Evolutionary conservation across 2,329 filamentous ascomycete genomes (phyloP).

Genomic region (Sordariomycetes sp.): DNA sequence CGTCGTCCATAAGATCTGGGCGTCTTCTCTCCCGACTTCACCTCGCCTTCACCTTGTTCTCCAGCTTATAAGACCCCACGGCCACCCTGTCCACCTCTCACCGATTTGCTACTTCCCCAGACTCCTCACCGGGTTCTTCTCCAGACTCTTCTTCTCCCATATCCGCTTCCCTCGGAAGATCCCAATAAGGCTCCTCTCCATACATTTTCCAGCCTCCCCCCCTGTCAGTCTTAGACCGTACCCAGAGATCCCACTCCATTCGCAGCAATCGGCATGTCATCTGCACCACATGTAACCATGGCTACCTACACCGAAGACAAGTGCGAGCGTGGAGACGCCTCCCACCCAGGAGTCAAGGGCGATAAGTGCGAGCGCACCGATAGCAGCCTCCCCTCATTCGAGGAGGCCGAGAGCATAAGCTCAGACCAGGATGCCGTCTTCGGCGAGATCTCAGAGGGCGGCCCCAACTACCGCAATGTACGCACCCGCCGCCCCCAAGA

Average conservation of each 20-base stretch:
- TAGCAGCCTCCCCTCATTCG: background rate
- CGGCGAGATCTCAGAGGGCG: constrained; percentile 15
- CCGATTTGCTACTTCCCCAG: background rate
- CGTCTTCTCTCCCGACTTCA: no score
- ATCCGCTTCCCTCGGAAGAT: background rate
- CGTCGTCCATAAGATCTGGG: no score
- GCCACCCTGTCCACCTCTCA: no score
- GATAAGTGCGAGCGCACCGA: background rate
- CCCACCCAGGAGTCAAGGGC: background rate
- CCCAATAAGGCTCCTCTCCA: background rate
- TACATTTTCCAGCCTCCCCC: no score
- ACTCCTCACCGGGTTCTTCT: background rate
- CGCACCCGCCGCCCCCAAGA: background rate
- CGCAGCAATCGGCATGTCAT: no score
- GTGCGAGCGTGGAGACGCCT: background rate
- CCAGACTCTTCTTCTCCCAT: background rate
- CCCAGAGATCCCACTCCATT: no score
- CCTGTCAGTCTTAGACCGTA: no score
- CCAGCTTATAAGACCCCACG: no score
- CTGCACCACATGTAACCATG: background rate
- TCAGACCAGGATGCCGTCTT: constrained; percentile 15
- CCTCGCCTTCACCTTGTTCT: no score
- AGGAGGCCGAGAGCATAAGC: background rate
- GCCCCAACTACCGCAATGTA: constrained; percentile 17
- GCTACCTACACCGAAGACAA: background rate